phyloP scores from a whole-genome alignment of 208 protist genomes.

The Angomonas ambiguus region DNA sequence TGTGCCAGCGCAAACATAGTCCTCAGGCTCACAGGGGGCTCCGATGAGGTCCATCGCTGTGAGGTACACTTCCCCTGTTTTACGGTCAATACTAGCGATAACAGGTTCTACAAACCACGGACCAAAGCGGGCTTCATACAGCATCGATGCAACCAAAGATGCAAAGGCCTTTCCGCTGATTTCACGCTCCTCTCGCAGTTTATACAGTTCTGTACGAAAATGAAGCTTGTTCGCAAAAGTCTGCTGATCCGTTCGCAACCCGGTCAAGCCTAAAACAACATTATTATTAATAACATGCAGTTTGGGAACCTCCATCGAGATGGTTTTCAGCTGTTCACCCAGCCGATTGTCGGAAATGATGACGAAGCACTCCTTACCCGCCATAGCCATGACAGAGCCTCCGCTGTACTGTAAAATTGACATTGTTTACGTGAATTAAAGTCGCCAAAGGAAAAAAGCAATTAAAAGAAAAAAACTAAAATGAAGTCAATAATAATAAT shows the following conservation, averaged over 20 bases:
- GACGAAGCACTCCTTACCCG: slow-evolving; percentile 98
- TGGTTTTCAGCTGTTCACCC: slow-evolving; percentile 94
- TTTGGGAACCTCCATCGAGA: slow-evolving; percentile 95
- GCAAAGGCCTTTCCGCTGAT: slow-evolving; percentile 85
- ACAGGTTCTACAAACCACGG: slow-evolving; percentile 98
- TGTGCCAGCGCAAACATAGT: slow-evolving; percentile 97
- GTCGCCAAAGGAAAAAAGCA: not conserved
- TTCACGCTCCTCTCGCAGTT: slow-evolving; percentile 87
- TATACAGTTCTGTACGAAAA: slow-evolving; percentile 90
- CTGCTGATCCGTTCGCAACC: slow-evolving; percentile 96
- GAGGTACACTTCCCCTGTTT: slow-evolving; percentile 93
- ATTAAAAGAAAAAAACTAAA: not conserved
- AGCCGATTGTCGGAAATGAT: slow-evolving; percentile 97
- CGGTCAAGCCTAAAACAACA: slow-evolving; percentile 94
- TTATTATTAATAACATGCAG: slow-evolving; percentile 93
- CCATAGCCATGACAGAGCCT: slow-evolving; percentile 96
- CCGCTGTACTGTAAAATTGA: slow-evolving; percentile 96
- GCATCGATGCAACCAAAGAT: slow-evolving; percentile 78
- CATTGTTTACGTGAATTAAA: slow-evolving; percentile 40
- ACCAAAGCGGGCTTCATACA: slow-evolving; percentile 95
- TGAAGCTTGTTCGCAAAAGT: slow-evolving; percentile 91
- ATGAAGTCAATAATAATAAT: not conserved
- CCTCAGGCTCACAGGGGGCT: slow-evolving; percentile 89
- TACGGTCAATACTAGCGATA: slow-evolving; percentile 95
- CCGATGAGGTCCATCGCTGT: slow-evolving; percentile 96